Conservation (phyloP, 129 eudicot species). For the Kitagawia praeruptora region DNA sequence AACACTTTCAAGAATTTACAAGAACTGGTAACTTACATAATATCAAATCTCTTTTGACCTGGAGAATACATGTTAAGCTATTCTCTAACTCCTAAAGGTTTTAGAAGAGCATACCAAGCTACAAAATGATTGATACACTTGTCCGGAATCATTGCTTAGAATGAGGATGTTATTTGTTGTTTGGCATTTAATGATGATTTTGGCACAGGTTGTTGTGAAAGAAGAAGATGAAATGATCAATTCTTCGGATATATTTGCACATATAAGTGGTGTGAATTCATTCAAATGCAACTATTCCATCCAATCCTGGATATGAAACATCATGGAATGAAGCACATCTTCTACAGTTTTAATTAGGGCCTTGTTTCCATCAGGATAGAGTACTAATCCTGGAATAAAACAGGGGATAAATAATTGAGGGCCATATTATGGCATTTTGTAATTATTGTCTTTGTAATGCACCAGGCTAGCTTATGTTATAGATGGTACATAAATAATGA, state of each 20-base stretch:
- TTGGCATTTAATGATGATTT: background rate
- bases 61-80: background rate
- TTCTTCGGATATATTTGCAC: slow-evolving; percentile 68
- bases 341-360: background rate
- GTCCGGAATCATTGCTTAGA: background rate
- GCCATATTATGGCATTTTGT: slow-evolving; percentile 4
- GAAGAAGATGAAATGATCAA: slow-evolving; percentile 63
- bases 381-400: slow-evolving; percentile 7
- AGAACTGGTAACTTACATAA: background rate
- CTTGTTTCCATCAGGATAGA: slow-evolving; percentile 7
- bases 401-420: slow-evolving; percentile 9
- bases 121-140: background rate
- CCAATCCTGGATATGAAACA: slow-evolving; percentile 65
- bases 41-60: background rate
- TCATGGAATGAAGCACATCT: background rate
- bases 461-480: background rate
- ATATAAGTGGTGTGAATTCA: slow-evolving; percentile 66
- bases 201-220: slow-evolving; percentile 46
- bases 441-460: background rate
- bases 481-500: background rate
- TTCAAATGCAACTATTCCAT: slow-evolving; percentile 72
- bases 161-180: background rate
- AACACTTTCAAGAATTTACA: background rate
- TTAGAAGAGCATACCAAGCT: background rate
- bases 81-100: background rate